Evolutionary conservation across 1,284 basidiomycete species (phyloP), one percentile per base, ranked within the genome.

Genomic region (Cryptococcus sp.): DNA sequence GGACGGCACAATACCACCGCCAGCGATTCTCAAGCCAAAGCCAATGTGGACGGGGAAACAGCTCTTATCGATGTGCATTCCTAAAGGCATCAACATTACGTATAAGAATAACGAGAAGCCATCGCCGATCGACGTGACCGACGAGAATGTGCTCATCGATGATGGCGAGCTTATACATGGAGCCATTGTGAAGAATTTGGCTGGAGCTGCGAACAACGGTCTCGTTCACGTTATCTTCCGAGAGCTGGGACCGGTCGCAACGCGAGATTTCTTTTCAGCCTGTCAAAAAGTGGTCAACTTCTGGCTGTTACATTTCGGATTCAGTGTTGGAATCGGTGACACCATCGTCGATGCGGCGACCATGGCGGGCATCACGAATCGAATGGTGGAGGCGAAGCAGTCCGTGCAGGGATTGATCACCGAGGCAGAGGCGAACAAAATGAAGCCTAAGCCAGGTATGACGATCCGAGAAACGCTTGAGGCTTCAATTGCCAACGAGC

Each of bases 381-480:
- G 88, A 54, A 95, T 99, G 64, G 83, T 85, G 10, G 83, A 87
- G 60, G 89, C 89, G 63, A 98, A 98, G 81, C 77, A 82, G 41
- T 84, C 87, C 38, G 93, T 95, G 20, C 76, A 81, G 17, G 74
- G 82, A 46, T 84, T 92, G 65, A 89, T 94, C 66, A 83, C 86
- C 0, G 84, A 89, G 57, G 91, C 93, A 2, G 86, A 87, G 59
- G 86, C 88, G 61, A 93, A 94, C 79, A 83, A 85, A 45, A 83
- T 96, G 67, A 93, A 93, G 75, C 85, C 92, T 17, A 83, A 85
- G 70, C 93, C 95, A 0, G 96, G 96, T 80, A 99, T 99, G 96
- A 99, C 95, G 5, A 91, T 99, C 66, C 91, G 95, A 74, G 96
- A 99, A 80, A 96, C 94, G 1, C 94, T 99, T 81, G 95, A 99